Evolutionary conservation across 306 rosid species (phyloP), one percentile per base, ranked within the genome.

Genomic region (Hippophae gyantsensis): DNA sequence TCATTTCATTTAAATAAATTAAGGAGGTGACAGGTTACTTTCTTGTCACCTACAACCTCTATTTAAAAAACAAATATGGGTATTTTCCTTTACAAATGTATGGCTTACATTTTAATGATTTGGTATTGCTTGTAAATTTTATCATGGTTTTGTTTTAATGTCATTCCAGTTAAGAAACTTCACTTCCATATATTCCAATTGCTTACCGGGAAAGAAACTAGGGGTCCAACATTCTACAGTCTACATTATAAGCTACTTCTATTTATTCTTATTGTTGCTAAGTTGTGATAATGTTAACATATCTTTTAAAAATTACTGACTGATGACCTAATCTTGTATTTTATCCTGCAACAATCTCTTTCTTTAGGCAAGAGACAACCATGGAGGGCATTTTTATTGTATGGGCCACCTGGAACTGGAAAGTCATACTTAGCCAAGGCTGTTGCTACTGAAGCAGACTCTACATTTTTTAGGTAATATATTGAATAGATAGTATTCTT

Each of bases 341-440:
- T 58, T 40, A 8, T 56, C 10, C 11, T 57, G 6, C n/a, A 40
- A 13, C 42, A 56, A 56, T 54, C 66, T 42, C 42, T 57, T 47
- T 56, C 64, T 51, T 58, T 63, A 93, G 99, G 99, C 53, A 93
- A 93, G 83, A 81, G 99, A 78, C 93, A 82, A 56, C 99, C 99
- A 6, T 93, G 99, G 99, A 80, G 99, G 65, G 99, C 99, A 2
- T 93, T 93, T 74, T 72, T 93, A 48, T 76, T 93, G 69, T 93
- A 86, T 46, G 99, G 99, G 46, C 99, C 97, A 14, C 99, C 99
- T 53, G 99, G 99, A 71, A 93, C 99, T 7, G 99, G 99, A 52
- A 93, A 93, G 81, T 93, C 99, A 26, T 93, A 93, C 77, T 76
- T 93, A 82, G 99, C 99, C 59, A 93, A 93, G 81, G 99, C 99